Base-by-base conservation (phyloP, 2,329 filamentous ascomycete species). In the Alternaria alternata region DNA sequence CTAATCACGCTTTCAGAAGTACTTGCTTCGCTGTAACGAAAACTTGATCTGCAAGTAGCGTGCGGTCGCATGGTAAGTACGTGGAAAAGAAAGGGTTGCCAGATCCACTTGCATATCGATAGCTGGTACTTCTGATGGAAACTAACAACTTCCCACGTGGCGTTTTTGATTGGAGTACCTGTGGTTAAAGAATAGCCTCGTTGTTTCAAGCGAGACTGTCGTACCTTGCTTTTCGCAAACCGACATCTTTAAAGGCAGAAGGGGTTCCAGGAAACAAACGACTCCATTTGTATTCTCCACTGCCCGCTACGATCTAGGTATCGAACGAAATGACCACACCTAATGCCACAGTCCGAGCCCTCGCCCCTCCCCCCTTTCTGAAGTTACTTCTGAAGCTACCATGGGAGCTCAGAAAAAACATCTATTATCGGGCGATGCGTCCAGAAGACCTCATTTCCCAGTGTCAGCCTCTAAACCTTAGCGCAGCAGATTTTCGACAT, bases 321-420 rank as follows among this genome's bases (percentile, higher is more conserved):
- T 20, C 32, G 7, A 20, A 43, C 24, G 26, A 34, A 11, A 53
- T 43, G 18, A 32, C 6, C 6, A 12, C 18, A n/a, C 20, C 51
- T 24, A 53, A 43, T 22, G 8, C 38, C 18, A 18, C 18, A 41
- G 26, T 26, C 24, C 32, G 7, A 20, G 26, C 47, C 24, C 32
- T n/a, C 38, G 8, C 24, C 5, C 24, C 51, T 24, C 36, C 12
- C 11, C 34, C 24, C 12, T 59, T 59, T 28, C 48, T 43, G 9
- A 48, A 22, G 14, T 22, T 62, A 5, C 60, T n/a, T 22, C 52
- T 51, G 11, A 52, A 24, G 12, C 28, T 62, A 5, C 60, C 56
- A n/a, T 28, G 53, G 7, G 54, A 63, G 32, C 41, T 60, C 7
- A 53, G 61, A 22, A 52, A 54, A 14, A 44, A 36, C 7, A 57